A percentile compares a stretch with the other conserved stretches of the same genome.
Evolutionary conservation across 2,329 filamentous ascomycete genomes (phyloP).

Genomic region (Aschersonia sp.): DNA sequence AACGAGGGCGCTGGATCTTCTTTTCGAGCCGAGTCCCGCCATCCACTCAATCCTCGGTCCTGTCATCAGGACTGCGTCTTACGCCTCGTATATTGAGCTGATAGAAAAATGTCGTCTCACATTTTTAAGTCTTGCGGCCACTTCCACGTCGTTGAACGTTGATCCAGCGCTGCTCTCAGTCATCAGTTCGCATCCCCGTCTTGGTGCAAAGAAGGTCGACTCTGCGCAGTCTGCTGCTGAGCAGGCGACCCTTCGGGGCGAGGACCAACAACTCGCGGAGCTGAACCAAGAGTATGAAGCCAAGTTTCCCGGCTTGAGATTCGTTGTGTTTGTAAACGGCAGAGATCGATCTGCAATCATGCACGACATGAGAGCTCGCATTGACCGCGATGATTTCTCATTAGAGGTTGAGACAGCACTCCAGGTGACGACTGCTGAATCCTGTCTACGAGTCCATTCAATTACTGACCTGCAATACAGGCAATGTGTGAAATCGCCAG

Average conservation of each 20-base stretch:
- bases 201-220: slow-evolving; percentile 71
- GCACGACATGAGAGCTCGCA: slow-evolving; percentile 65
- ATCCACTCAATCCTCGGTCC: slow-evolving; percentile 61
- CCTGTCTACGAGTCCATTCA: slow-evolving; percentile 5
- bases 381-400: slow-evolving; percentile 49
- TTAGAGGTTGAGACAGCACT: slow-evolving; percentile 61
- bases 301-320: slow-evolving; percentile 68
- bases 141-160: slow-evolving; percentile 30
- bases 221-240: slow-evolving; percentile 69
- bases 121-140: slow-evolving; percentile 43
- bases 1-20: slow-evolving; percentile 50
- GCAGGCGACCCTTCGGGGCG: slow-evolving; percentile 58
- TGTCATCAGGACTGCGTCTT: slow-evolving; percentile 39
- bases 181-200: slow-evolving; percentile 65
- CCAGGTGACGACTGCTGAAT: slow-evolving; percentile 33
- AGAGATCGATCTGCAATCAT: slow-evolving; percentile 60
- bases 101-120: slow-evolving; percentile 51
- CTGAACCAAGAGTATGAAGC: slow-evolving; percentile 70
- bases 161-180: slow-evolving; percentile 49
- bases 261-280: slow-evolving; percentile 42
- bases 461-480: slow-evolving; percentile 13
- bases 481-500: slow-evolving; percentile 87
- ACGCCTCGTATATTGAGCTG: slow-evolving; percentile 53
- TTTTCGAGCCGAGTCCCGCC: slow-evolving; percentile 70
- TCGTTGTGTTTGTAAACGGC: slow-evolving; percentile 87